phyloP scores from a whole-genome alignment of 1,284 basidiomycete species.

The Pascua guehoae region DNA sequence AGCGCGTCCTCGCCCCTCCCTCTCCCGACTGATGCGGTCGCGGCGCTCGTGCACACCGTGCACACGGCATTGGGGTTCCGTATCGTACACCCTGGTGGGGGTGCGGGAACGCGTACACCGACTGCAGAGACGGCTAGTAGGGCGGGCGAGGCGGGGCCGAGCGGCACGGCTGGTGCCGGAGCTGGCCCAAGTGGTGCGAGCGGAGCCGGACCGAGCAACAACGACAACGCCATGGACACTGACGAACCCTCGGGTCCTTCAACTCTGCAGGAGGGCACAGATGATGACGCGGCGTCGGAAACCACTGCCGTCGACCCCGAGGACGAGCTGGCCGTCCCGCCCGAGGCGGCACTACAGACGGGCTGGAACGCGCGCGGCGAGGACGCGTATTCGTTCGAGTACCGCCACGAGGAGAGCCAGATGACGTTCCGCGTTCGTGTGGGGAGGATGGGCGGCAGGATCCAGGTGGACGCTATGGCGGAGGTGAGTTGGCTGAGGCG shows the following conservation, averaged over 20 bases:
- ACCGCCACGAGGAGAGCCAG: slow-evolving; percentile 49
- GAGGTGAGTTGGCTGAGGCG: slow-evolving; percentile 42
- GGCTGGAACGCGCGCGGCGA: slow-evolving; percentile 43
- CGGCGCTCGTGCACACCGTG: slow-evolving; percentile 49
- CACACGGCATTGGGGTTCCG: slow-evolving; percentile 50
- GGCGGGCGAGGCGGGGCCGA: background rate
- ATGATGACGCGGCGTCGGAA: slow-evolving; percentile 37
- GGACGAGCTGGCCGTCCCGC: slow-evolving; percentile 11
- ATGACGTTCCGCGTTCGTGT: slow-evolving; percentile 49
- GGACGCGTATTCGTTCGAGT: slow-evolving; percentile 47
- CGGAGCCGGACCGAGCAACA: background rate
- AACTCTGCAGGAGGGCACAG: background rate
- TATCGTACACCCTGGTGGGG: slow-evolving; percentile 16
- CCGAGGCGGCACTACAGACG: slow-evolving; percentile 2
- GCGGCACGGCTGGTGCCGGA: slow-evolving; percentile 1
- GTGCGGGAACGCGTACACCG: background rate
- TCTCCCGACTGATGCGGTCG: slow-evolving; percentile 44
- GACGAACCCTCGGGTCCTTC: slow-evolving; percentile 6
- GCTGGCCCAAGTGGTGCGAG: background rate
- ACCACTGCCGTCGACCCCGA: slow-evolving; percentile 43
- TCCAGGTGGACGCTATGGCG: slow-evolving; percentile 50
- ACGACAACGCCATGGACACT: slow-evolving; percentile 6
- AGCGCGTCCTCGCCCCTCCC: slow-evolving; percentile 32
- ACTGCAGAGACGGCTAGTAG: background rate
- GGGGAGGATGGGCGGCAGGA: slow-evolving; percentile 47